phyloP scores from a whole-genome alignment of 129 eudicot species.

The Lonicera japonica region DNA sequence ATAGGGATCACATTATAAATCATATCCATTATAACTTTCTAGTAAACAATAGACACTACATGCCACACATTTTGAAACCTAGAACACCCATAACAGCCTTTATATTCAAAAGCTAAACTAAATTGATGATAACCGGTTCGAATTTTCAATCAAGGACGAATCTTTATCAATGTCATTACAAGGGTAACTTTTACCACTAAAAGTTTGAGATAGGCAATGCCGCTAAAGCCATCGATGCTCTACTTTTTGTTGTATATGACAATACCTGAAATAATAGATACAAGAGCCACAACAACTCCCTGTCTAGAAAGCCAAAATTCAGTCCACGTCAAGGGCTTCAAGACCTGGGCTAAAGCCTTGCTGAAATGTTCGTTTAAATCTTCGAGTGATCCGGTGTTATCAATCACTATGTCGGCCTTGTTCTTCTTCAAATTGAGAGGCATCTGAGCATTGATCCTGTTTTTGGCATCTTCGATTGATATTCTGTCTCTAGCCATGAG shows the following conservation, averaged over 20 bases:
- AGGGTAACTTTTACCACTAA: too few relatives aligned
- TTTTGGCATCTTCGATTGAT: slow-evolving; percentile 67
- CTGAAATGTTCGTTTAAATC: slow-evolving; percentile 55
- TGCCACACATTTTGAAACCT: too few relatives aligned
- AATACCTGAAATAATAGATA: slow-evolving; percentile 45
- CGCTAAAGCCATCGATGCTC: too few relatives aligned
- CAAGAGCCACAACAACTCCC: slow-evolving; percentile 54
- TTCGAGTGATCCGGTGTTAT: slow-evolving; percentile 71
- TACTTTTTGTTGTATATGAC: slow-evolving; percentile 36
- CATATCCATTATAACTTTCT: too few relatives aligned
- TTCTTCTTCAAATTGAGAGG: slow-evolving; percentile 63
- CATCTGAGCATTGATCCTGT: slow-evolving; percentile 86
- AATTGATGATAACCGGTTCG: too few relatives aligned
- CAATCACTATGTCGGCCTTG: slow-evolving; percentile 75
- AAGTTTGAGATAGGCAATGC: too few relatives aligned
- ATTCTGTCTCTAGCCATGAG: slow-evolving; percentile 68
- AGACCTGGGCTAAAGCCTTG: slow-evolving; percentile 52
- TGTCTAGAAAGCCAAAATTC: slow-evolving; percentile 82
- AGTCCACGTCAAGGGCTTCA: slow-evolving; percentile 79
- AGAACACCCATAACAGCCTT: too few relatives aligned
- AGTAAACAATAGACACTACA: too few relatives aligned
- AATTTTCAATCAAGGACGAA: too few relatives aligned
- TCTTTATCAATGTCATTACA: too few relatives aligned
- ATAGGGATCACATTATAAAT: too few relatives aligned
- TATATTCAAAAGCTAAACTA: too few relatives aligned